A percentile compares a stretch with the other conserved stretches of the same genome.
Conservation (phyloP, 2,329 filamentous ascomycete species). For the Dothidotthia symphoricarpi region DNA sequence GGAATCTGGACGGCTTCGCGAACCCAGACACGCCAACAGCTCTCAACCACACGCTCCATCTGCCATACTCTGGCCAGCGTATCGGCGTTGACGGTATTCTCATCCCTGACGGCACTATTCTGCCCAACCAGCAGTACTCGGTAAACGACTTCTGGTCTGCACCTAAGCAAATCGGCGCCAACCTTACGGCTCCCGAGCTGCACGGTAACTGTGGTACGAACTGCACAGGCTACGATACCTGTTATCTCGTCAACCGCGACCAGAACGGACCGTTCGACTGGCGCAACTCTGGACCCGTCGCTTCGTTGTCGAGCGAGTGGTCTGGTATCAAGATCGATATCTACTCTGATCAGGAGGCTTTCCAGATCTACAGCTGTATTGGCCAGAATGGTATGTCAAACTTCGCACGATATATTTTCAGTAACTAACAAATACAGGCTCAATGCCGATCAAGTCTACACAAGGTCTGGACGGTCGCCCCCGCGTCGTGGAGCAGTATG, state of each 20-base stretch:
- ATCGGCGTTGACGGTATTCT: conserved; percentile 61
- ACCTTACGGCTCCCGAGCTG: conserved; percentile 62
- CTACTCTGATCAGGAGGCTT: conserved; percentile 78
- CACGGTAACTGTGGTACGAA: conserved; percentile 72
- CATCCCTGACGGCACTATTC: conserved; percentile 58
- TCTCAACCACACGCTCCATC: conserved; percentile 69
- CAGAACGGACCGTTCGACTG: conserved; percentile 61
- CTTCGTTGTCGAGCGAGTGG: conserved; percentile 68
- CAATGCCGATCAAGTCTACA: conserved; percentile 64
- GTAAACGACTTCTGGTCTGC: conserved; percentile 80
- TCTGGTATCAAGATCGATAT: conserved; percentile 83
- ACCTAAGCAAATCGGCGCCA: conserved; percentile 75
- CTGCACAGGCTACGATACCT: conserved; percentile 84
- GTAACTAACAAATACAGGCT: conserved; percentile 34
- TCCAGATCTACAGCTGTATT: conserved; percentile 85
- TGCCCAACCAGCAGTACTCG: conserved; percentile 64
- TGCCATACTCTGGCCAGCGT: conserved; percentile 71
- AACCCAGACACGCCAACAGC: conserved; percentile 66
- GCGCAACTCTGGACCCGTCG: conserved; percentile 58
- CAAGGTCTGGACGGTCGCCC: conserved; percentile 65
- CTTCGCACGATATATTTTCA: neutral
- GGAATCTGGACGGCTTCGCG: conserved; percentile 78
- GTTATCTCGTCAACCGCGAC: conserved; percentile 66
- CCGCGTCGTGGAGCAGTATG: conserved; percentile 68
- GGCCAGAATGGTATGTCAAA: conserved; percentile 62